Evolutionary conservation across 495 filamentous ascomycete species (phyloP).

Genomic region (Hypoxylon intermedium): DNA sequence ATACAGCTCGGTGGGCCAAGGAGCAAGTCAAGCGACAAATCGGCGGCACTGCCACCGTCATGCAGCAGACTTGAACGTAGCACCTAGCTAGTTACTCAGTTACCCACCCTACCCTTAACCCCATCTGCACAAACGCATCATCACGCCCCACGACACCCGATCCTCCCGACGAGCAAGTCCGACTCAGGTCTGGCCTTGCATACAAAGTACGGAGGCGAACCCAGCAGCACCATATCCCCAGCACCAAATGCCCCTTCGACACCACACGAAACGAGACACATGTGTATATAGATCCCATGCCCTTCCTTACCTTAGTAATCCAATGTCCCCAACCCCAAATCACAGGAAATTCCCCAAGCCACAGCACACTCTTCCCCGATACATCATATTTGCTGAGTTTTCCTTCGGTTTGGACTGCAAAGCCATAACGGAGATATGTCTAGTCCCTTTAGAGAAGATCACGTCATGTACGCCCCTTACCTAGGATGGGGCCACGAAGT

Average conservation of each 20-base stretch:
- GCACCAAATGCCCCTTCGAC: constrained; percentile 2
- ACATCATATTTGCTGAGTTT: constrained; percentile 45
- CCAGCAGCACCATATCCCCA: constrained; percentile 35
- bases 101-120: too few species aligned
- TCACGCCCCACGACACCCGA: constrained; percentile 35
- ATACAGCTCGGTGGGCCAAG: constrained; percentile 95
- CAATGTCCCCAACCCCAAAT: constrained; percentile 22
- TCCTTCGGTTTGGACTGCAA: constrained; percentile 47
- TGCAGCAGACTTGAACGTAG: constrained; percentile 54
- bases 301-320: constrained; percentile 40
- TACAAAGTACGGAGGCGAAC: constrained; percentile 44
- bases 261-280: constrained; percentile 24
- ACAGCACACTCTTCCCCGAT: constrained; percentile 23
- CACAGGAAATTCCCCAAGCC: constrained; percentile 28
- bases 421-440: constrained; percentile 43
- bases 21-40: constrained; percentile 96
- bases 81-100: constrained; percentile 6
- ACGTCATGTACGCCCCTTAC: constrained; percentile 45
- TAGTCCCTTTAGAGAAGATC: constrained; percentile 46
- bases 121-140: constrained; percentile 21
- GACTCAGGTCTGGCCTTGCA: constrained; percentile 34
- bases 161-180: constrained; percentile 42
- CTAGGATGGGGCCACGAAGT: constrained; percentile 43
- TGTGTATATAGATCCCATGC: constrained; percentile 36
- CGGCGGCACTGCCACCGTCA: constrained; percentile 56